These are phyloP conservation scores for Clathrus columnatus DNA, from an alignment of 768 basidiomycete genomes.

Conservation along the genomic window DNA sequence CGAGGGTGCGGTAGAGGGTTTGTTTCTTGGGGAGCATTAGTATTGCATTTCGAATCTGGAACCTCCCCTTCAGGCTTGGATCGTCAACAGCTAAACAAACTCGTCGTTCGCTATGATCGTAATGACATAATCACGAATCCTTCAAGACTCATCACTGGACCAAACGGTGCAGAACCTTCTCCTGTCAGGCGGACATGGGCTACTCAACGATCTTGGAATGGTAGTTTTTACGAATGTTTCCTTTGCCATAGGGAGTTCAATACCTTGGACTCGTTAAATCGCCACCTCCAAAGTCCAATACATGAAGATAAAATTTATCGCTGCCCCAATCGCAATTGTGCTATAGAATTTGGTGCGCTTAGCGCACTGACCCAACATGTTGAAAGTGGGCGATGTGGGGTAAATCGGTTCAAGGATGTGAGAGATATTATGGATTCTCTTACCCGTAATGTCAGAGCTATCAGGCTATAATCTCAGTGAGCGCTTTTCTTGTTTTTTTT, in stretches of 20 bases:
- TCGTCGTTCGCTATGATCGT: conserved; percentile 36
- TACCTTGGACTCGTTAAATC: conserved; percentile 40
- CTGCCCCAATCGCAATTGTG: conserved; percentile 46
- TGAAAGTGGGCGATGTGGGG: conserved; percentile 53
- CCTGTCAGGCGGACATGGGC: conserved; percentile 18
- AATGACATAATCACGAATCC: conserved; percentile 48
- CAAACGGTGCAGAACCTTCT: conserved; percentile 11
- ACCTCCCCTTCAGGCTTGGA: conserved; percentile 42
- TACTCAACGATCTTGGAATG: conserved; percentile 36
- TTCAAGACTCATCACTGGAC: conserved; percentile 37
- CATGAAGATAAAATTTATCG: conserved; percentile 46
- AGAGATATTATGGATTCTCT: conserved; percentile 31
- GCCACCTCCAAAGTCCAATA: conserved; percentile 54
- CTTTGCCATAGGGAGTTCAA: conserved; percentile 42
- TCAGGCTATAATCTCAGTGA: too few relatives aligned
- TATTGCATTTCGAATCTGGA: conserved; percentile 58
- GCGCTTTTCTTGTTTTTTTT: too few relatives aligned
- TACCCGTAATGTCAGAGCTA: background rate
- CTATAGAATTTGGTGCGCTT: conserved; percentile 36
- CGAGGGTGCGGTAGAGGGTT: conserved; percentile 39
- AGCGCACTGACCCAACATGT: conserved; percentile 58
- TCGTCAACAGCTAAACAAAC: conserved; percentile 30
- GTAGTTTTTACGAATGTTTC: conserved; percentile 48
- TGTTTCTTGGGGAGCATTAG: conserved; percentile 43
- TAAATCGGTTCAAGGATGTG: conserved; percentile 38